These are phyloP conservation scores for Xylariaceae sp. DNA, from an alignment of 2,329 filamentous ascomycete species.

Conservation along the genomic window DNA sequence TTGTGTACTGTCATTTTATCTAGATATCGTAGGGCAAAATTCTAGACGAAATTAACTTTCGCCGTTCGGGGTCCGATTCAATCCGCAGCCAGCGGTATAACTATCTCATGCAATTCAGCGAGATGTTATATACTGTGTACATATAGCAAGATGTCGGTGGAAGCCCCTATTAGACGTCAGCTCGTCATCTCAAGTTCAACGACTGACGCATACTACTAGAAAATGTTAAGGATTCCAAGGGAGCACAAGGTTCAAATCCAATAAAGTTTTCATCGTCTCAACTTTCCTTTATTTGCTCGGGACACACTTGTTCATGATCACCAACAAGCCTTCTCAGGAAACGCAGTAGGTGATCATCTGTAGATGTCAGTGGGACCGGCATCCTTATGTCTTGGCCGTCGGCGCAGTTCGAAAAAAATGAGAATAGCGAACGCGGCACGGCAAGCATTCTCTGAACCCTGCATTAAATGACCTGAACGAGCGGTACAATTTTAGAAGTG, in stretches of 20 bases:
- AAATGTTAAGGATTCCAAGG: slow-evolving; percentile 1
- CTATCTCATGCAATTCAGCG: no score
- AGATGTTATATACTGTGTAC: neutral
- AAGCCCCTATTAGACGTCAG: neutral
- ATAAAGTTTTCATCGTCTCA: no score
- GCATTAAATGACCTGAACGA: slow-evolving; percentile 23
- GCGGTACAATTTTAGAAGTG: slow-evolving; percentile 24
- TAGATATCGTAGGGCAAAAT: no score
- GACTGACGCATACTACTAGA: slow-evolving; percentile 2
- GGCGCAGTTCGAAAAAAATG: slow-evolving; percentile 2
- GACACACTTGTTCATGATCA: no score
- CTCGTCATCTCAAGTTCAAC: neutral
- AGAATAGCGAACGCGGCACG: slow-evolving; percentile 10
- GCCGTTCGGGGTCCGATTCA: no score
- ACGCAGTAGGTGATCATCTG: no score
- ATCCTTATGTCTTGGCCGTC: neutral
- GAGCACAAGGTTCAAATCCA: slow-evolving; percentile 5
- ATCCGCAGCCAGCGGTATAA: no score
- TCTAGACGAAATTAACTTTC: no score
- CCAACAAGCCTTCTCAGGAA: no score
- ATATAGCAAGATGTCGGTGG: no score
- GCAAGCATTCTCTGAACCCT: slow-evolving; percentile 12
- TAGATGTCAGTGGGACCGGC: neutral
- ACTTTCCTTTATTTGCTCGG: no score
- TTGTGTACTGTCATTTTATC: no score